Evolutionary conservation across 257 asterid genomes (phyloP), one percentile per base, ranked within the genome.

Genomic region (Rubia yunnanensis): DNA sequence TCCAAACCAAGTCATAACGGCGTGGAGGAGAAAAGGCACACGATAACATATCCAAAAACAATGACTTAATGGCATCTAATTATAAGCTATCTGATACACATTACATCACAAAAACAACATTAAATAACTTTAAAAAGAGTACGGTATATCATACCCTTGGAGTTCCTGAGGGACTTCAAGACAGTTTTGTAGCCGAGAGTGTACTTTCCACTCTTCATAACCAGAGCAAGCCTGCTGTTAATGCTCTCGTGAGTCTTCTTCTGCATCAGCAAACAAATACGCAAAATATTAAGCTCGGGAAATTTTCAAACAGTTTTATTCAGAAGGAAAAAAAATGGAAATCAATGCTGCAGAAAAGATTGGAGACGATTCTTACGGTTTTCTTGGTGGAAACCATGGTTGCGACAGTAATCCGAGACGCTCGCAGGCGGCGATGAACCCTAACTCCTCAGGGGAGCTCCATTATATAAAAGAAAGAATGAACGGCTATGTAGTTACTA

Each of bases 211-310:
- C 94, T 85, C 87, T 88, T 85, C 88, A 88, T 81, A 60, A 86
- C 96, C 26, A 88, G 86, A 57, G 94, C 96, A 36, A 85, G 76
- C 83, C 89, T 88, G 71, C 78, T 88, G 84, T 88, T 84, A 76
- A 88, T 86, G 82, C 85, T 84, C 82, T 88, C 96, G 70, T 86
- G 95, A 32, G 89, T 82, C 87, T 88, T 88, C 86, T 88, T 88
- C 95, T 84, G 86, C 52, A 53, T 2, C 24, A 15, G 1, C 20
- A 11, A 46, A 46, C 24, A 1, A 7, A 20, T 10, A 50, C 26
- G 2, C 27, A 48, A 48, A 48, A 2, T n/a, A n/a, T n/a, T n/a
- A n/a, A n/a, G n/a, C n/a, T n/a, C n/a, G n/a, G n/a, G n/a, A n/a
- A n/a, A n/a, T n/a, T n/a, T n/a, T n/a, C n/a, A n/a, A n/a, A n/a